These are phyloP conservation scores for Puccinia coronata DNA, from an alignment of 1,284 basidiomycete genomes.

Conservation along the genomic window DNA sequence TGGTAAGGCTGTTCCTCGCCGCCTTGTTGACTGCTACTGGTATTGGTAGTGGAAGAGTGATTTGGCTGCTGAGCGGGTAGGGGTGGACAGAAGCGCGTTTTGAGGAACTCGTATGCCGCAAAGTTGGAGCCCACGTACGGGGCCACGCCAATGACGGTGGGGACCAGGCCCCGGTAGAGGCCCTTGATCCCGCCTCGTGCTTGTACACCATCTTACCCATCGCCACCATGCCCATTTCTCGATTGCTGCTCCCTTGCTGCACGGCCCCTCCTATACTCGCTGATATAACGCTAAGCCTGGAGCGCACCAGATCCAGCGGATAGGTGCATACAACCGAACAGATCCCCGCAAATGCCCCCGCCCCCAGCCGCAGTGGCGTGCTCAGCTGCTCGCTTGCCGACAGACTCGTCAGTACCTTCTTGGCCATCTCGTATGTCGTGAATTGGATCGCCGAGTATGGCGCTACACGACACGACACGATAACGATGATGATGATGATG, in stretches of 20 bases:
- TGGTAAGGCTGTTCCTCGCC: too few relatives aligned
- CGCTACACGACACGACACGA: slow-evolving; percentile 55
- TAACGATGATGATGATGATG: too few relatives aligned
- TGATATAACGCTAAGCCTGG: slow-evolving; percentile 87
- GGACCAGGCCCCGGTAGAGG: slow-evolving; percentile 80
- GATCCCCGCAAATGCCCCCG: slow-evolving; percentile 86
- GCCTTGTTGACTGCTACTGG: too few relatives aligned
- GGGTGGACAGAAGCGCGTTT: slow-evolving; percentile 55
- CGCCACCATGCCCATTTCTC: slow-evolving; percentile 68
- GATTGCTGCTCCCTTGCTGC: background rate
- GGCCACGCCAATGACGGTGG: slow-evolving; percentile 87
- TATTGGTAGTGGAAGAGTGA: background rate
- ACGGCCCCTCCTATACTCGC: slow-evolving; percentile 64
- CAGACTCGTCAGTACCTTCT: slow-evolving; percentile 67
- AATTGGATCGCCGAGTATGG: slow-evolving; percentile 82
- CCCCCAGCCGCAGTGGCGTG: slow-evolving; percentile 75
- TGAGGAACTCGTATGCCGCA: slow-evolving; percentile 57
- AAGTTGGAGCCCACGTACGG: slow-evolving; percentile 70
- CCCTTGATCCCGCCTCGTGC: slow-evolving; percentile 83
- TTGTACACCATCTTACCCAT: slow-evolving; percentile 86
- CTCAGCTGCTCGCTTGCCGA: slow-evolving; percentile 67
- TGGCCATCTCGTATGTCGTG: slow-evolving; percentile 76
- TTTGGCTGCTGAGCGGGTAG: slow-evolving; percentile 46
- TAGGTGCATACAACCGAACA: slow-evolving; percentile 89
- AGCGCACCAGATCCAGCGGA: slow-evolving; percentile 86